Evolutionary conservation across 495 filamentous ascomycete genomes (phyloP).

Genomic region (Parmelia sp.): DNA sequence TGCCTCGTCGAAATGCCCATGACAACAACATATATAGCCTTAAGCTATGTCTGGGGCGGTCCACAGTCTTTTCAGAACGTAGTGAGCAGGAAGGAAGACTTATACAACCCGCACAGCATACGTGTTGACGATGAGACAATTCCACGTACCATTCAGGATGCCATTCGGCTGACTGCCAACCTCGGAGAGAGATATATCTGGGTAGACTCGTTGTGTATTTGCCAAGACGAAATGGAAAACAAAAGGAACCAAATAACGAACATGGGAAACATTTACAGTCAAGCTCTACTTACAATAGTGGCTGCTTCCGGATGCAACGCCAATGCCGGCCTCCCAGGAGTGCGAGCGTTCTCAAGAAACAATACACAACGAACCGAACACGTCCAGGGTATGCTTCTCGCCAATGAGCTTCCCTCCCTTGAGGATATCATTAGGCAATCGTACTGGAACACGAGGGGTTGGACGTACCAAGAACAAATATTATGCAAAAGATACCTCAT

Average conservation of each 20-base stretch:
- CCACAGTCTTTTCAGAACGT: background rate
- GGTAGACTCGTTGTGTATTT: constrained; percentile 36
- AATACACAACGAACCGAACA: background rate
- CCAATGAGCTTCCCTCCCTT: constrained; percentile 3
- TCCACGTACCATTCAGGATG: constrained; percentile 28
- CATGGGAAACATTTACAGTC: constrained; percentile 35
- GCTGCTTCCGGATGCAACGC: constrained; percentile 28
- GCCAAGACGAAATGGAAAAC: constrained; percentile 29
- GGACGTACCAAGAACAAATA: constrained; percentile 15
- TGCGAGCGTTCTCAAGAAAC: constrained; percentile 12
- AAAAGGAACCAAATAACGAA: constrained; percentile 29
- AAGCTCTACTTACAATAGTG: constrained; percentile 32
- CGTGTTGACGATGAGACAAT: constrained; percentile 11
- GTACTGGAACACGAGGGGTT: constrained; percentile 15
- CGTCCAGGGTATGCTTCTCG: constrained; percentile 11
- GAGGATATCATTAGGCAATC: background rate
- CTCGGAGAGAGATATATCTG: constrained; percentile 30
- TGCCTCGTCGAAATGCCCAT: constrained; percentile 8
- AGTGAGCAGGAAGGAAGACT: background rate
- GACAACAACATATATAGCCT: constrained; percentile 22
- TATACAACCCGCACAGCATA: background rate
- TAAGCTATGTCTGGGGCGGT: constrained; percentile 30
- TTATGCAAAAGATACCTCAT: constrained; percentile 9
- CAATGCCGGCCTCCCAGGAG: constrained; percentile 17
- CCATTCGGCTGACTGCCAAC: constrained; percentile 24